Base-by-base conservation (phyloP, 1,284 basidiomycete genomes). In the Paramarasmius palmivorus region DNA sequence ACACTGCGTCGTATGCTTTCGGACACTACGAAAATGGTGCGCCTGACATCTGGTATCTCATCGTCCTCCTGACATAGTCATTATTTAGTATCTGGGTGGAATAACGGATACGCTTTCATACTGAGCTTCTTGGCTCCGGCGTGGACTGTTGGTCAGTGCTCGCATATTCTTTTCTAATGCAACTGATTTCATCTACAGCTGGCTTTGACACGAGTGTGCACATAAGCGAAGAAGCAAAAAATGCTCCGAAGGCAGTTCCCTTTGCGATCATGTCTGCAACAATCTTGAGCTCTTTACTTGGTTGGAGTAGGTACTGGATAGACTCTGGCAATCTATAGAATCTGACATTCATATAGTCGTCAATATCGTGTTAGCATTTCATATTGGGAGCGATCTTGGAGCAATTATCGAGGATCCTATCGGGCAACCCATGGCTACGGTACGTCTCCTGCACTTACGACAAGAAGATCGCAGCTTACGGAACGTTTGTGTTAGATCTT, bases 41-140 rank as follows among this genome's bases (percentile, higher is more conserved):
- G 72, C 63, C 6, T 3, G 8, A 6, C 20, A 15, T 7, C 22
- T 22, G 15, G 3, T 9, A 9, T 3, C 2, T 50, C 17, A 35
- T 26, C 9, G 9, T 54, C 38, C 9, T 17, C 20, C 29, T 35
- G 7, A 41, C 22, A 48, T 14, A 23, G 45, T 57, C 37, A 23
- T 50, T 51, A 40, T 4, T 12, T 57, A 89, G 87, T 83, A 15
- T 78, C 81, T 50, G 82, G 82, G 9, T 93, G 88, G 86, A 73
- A 82, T 0, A 73, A 78, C 60, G 87, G 88, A 1, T 90, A 79
- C 59, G 85, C 91, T 0, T 92, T 92, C 63, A 78, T 91, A 37
- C 67, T 90, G 22, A 87, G 68, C 8, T 74, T 75, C 58, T 59
- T 77, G 40, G 72, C 73, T 17, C 74, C 76, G 0, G 73, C 73